These are phyloP conservation scores for Talaromyces rugulosus DNA, from an alignment of 2,329 filamentous ascomycete species.

Conservation along the genomic window DNA sequence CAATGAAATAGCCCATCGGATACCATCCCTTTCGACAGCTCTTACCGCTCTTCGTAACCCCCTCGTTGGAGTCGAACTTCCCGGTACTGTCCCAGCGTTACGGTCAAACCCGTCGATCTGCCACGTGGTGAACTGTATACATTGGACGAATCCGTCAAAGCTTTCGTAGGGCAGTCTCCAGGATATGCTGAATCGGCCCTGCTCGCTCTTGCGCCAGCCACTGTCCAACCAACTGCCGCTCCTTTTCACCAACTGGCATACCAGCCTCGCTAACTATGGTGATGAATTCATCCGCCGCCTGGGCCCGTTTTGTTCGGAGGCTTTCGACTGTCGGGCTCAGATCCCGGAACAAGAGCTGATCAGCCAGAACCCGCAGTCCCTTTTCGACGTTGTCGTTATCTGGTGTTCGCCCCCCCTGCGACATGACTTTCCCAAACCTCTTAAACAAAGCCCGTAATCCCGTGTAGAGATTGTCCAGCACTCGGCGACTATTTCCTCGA, in stretches of 20 bases:
- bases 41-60: background rate
- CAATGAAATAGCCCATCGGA: background rate
- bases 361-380: conserved; percentile 24
- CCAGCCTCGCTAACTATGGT: conserved; percentile 21
- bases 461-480: conserved; percentile 32
- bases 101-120: conserved; percentile 11
- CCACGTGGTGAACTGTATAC: conserved; percentile 12
- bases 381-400: conserved; percentile 22
- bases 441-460: conserved; percentile 31
- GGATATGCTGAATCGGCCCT: conserved; percentile 28
- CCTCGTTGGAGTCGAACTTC: background rate
- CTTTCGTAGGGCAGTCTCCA: conserved; percentile 28
- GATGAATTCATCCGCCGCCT: conserved; percentile 31
- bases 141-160: background rate
- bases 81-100: conserved; percentile 9
- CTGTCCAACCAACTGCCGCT: conserved; percentile 21
- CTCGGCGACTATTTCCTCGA: conserved; percentile 28
- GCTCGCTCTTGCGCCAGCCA: conserved; percentile 41
- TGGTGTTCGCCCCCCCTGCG: conserved; percentile 12
- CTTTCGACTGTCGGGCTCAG: conserved; percentile 32
- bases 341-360: conserved; percentile 28
- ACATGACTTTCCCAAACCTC: conserved; percentile 24
- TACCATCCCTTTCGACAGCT: background rate
- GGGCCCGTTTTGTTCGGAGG: conserved; percentile 34
- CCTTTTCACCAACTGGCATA: conserved; percentile 16